These are phyloP conservation scores for Suhomyces faveliae DNA, from an alignment of 805 yeast species.

Conservation along the genomic window DNA sequence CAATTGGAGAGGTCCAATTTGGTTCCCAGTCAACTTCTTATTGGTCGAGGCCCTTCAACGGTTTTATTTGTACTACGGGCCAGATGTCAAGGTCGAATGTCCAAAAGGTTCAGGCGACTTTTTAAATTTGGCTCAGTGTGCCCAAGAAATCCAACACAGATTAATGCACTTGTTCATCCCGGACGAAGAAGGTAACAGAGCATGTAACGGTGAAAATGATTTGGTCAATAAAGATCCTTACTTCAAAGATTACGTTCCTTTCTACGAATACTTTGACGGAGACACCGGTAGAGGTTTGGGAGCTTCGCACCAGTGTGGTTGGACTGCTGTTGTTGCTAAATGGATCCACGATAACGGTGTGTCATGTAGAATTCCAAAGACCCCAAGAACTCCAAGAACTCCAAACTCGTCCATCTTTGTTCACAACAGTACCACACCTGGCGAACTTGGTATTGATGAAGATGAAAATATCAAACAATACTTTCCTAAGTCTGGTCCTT, in stretches of 20 bases:
- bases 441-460: conserved; percentile 20
- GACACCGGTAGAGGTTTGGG: conserved; percentile 94
- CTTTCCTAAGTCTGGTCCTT: conserved; percentile 46
- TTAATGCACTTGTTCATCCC: conserved; percentile 74
- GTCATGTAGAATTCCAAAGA: conserved; percentile 54
- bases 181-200: conserved; percentile 63
- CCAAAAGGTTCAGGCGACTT: conserved; percentile 80
- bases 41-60: conserved; percentile 85
- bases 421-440: conserved; percentile 13
- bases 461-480: conserved; percentile 39
- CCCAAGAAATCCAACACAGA: conserved; percentile 86
- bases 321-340: conserved; percentile 93
- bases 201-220: conserved; percentile 71
- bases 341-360: conserved; percentile 87
- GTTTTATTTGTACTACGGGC: conserved; percentile 85
- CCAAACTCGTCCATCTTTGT: conserved; percentile 26
- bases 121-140: conserved; percentile 82
- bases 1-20: conserved; percentile 96
- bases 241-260: conserved; percentile 74
- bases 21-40: conserved; percentile 91
- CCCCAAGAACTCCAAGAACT: conserved; percentile 35
- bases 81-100: conserved; percentile 79
- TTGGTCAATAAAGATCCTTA: conserved; percentile 57
- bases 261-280: conserved; percentile 88
- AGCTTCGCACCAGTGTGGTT: conserved; percentile 92